Percentiles rank a stretch among this genome's conserved stretches.
phyloP scores from a whole-genome alignment of 441 rosid genomes.

The Hura crepitans region DNA sequence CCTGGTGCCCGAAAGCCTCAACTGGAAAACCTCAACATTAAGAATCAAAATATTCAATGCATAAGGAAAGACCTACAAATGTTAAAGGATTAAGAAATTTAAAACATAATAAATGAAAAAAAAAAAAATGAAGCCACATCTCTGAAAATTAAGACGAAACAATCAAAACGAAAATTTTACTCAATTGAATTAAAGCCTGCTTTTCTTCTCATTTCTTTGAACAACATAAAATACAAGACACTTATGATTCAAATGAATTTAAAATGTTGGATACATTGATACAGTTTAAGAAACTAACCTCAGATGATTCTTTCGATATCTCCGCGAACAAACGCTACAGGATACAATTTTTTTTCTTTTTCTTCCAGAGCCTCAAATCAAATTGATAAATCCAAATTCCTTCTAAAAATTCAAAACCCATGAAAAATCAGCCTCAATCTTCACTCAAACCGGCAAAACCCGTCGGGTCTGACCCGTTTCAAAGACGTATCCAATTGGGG shows the following conservation, averaged over 20 bases:
- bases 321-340: background rate
- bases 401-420: background rate
- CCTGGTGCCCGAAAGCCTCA: too few relatives aligned
- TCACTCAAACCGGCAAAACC: slow-evolving; percentile 48
- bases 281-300: slow-evolving; percentile 19
- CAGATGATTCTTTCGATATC: background rate
- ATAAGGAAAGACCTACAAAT: background rate
- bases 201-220: background rate
- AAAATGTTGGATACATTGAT: background rate
- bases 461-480: slow-evolving; percentile 36
- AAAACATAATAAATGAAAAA: background rate
- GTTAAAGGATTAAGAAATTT: background rate
- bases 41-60: background rate
- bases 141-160: background rate
- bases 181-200: background rate
- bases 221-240: background rate
- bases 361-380: background rate
- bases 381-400: background rate
- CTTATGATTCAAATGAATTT: background rate
- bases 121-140: background rate
- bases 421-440: background rate
- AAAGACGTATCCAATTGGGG: slow-evolving; percentile 16
- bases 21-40: background rate
- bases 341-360: background rate
- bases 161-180: background rate